These are phyloP conservation scores for Pseudogymnoascus sp. DNA, from an alignment of 2,329 filamentous ascomycete genomes.

Conservation along the genomic window DNA sequence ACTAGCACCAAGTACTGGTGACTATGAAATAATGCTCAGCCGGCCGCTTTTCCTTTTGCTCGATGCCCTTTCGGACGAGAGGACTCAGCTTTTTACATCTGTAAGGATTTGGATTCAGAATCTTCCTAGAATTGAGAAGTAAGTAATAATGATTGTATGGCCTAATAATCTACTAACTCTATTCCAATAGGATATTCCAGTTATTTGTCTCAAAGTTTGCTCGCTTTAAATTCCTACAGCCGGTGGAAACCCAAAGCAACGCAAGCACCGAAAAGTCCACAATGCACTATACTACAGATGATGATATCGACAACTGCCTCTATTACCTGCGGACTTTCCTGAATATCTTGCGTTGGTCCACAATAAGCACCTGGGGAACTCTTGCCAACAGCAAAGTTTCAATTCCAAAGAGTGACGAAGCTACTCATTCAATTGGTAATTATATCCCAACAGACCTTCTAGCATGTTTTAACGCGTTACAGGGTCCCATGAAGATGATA, in stretches of 20 bases:
- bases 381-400: conserved; percentile 54
- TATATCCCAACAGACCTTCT: neutral
- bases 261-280: neutral
- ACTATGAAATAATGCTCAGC: conserved; percentile 66
- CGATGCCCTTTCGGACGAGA: conserved; percentile 65
- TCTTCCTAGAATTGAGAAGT: conserved; percentile 55
- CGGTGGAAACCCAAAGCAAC: conserved; percentile 18
- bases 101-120: conserved; percentile 73
- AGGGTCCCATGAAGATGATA: conserved; percentile 46
- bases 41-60: conserved; percentile 75
- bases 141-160: conserved; percentile 20
- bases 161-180: conserved; percentile 17
- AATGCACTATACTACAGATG: conserved; percentile 40
- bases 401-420: conserved; percentile 37
- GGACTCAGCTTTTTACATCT: conserved; percentile 65
- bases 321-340: conserved; percentile 71
- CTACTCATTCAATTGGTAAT: conserved; percentile 44
- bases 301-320: conserved; percentile 66
- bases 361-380: conserved; percentile 60
- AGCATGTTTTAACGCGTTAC: conserved; percentile 15
- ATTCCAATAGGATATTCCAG: conserved; percentile 44
- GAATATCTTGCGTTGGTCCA: conserved; percentile 61
- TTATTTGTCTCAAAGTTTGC: conserved; percentile 52
- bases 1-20: conserved; percentile 46
- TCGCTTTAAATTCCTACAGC: conserved; percentile 44